Evolutionary conservation across 2,329 filamentous ascomycete species (phyloP).

Genomic region (Fusarium verticillioides): DNA sequence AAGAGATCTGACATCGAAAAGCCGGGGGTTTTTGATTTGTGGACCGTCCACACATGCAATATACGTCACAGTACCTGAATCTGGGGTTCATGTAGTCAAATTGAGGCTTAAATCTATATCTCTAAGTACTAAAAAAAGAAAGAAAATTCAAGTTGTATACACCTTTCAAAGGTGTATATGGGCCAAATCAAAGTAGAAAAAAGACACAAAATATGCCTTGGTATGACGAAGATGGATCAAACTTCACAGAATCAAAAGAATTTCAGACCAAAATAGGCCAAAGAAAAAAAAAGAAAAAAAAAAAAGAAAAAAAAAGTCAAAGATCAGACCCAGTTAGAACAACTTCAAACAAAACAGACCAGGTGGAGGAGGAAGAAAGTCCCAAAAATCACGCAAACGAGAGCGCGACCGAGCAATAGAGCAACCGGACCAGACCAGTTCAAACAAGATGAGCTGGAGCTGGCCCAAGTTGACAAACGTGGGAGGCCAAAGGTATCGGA

Average conservation of each 20-base stretch:
- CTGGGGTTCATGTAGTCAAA: slow-evolving; percentile 23
- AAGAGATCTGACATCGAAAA: slow-evolving; percentile 20
- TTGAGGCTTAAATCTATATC: slow-evolving; percentile 4
- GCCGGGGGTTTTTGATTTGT: slow-evolving; percentile 32
- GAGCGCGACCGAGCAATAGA: slow-evolving; percentile 21
- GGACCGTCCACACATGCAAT: slow-evolving; percentile 34
- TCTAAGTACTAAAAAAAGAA: background rate
- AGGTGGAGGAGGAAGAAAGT: background rate
- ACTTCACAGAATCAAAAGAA: background rate
- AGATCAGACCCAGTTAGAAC: background rate
- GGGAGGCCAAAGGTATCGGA: slow-evolving; percentile 22
- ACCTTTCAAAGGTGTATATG: background rate
- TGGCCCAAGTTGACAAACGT: background rate
- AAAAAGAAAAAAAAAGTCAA: background rate
- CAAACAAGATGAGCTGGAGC: slow-evolving; percentile 12
- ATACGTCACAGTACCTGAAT: slow-evolving; percentile 33
- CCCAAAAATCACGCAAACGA: slow-evolving; percentile 5
- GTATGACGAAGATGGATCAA: slow-evolving; percentile 8
- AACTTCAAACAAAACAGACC: slow-evolving; percentile 2
- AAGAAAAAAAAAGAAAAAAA: background rate
- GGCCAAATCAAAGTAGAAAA: background rate
- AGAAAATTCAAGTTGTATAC: background rate
- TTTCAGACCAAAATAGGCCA: background rate
- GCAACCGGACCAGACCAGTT: slow-evolving; percentile 13
- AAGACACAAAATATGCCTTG: background rate